Percentiles rank a stretch among this genome's conserved stretches.
Evolutionary conservation across 768 basidiomycete species (phyloP).

Genomic region (Gloeopeniophorella convolvens): DNA sequence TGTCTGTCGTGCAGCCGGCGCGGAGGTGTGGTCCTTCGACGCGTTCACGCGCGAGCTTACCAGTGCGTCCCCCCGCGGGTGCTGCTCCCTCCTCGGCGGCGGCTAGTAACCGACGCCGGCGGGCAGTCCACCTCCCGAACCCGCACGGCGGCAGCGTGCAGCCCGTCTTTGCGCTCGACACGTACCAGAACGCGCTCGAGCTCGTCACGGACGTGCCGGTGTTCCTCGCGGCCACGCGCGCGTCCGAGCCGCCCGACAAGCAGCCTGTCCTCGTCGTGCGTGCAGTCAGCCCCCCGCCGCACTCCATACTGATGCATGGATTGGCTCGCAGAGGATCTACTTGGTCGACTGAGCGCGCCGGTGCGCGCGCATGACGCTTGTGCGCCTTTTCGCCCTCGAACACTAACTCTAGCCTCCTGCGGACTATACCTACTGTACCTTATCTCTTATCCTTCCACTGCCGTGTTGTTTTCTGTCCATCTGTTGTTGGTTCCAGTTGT

Average conservation of each 20-base stretch:
- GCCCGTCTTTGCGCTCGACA: background rate
- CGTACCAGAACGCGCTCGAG: background rate
- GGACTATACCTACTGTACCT: too few relatives aligned
- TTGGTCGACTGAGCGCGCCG: too few relatives aligned
- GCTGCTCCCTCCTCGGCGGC: background rate
- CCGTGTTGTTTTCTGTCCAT: too few relatives aligned
- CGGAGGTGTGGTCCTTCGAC: background rate
- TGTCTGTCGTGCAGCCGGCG: background rate
- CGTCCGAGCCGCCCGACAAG: background rate
- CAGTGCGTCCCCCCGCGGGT: background rate
- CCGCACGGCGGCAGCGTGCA: background rate
- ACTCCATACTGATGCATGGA: background rate
- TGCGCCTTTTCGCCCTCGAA: too few relatives aligned
- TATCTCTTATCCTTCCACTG: too few relatives aligned
- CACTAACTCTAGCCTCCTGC: too few relatives aligned
- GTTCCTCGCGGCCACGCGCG: background rate
- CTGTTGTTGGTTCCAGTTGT: too few relatives aligned
- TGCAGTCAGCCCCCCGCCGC: too few relatives aligned
- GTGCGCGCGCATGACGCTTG: too few relatives aligned
- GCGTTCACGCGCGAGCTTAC: background rate
- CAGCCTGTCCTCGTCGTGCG: background rate
- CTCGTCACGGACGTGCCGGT: background rate
- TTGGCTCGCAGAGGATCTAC: background rate
- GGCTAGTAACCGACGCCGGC: background rate
- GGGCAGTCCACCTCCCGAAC: background rate